Base-by-base conservation (phyloP, 2,329 filamentous ascomycete species). In the Clarireedia sp. region DNA sequence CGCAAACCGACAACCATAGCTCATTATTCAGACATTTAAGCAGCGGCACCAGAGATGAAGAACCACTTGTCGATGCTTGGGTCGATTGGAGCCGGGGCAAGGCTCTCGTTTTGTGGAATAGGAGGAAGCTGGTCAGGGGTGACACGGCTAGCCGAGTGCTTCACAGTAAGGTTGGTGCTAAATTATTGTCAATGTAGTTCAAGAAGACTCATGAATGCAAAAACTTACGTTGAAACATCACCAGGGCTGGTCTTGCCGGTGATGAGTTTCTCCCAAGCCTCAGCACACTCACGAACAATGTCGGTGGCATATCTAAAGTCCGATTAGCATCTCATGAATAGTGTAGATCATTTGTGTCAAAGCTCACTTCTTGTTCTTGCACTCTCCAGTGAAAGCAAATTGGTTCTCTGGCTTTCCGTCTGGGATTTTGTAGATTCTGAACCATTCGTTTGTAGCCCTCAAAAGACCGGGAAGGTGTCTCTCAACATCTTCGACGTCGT, bases 401-500 rank as follows among this genome's bases (percentile, higher is more conserved):
- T 97, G 94, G 85, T 99, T 99, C 87, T 99, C 94, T 69, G 92
- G 91, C 90, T 99, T 99, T 81, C 94, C 94, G 72, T 99, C 94
- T 72, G 94, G 94, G 77, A 99, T 99, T 83, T 99, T 99, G 87
- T 99, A 99, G 84, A 99, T 99, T 75, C 94, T 90, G 90, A 99
- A 99, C 94, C 94, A 99, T 81, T 99, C 94, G 72, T 99, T 99
- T 72, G 92, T 97, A 71, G 94, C 94, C 66, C 94, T 88, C 73
- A 99, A 83, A 58, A 99, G 89, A 68, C 94, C 94, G 59, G 94
- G 94, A 57, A 99, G 86, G 79, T 97, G 94, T 71, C 92, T 87
- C 83, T 99, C 94, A 66, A 99, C 94, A 72, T 99, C 94, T 83
- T 97, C 94, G 62, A 97, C 86, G 74, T 97, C 92, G 78, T 99